phyloP scores from a whole-genome alignment of 2,329 filamentous ascomycete genomes.

The Magnaporthiopsis rhizophila region DNA sequence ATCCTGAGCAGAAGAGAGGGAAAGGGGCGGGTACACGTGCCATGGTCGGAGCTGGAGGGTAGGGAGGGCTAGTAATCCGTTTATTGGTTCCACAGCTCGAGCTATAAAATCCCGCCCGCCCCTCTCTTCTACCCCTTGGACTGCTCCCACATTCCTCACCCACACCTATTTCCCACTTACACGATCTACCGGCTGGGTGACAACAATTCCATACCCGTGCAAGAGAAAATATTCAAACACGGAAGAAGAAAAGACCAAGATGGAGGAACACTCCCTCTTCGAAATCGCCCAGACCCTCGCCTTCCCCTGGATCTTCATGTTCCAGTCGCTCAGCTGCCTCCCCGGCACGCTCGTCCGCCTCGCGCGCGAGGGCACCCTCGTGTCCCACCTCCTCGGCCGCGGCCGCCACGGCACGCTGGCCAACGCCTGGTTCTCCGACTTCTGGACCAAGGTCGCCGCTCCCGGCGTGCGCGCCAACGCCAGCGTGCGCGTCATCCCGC shows the following conservation, averaged over 20 bases:
- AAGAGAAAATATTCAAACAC: not conserved
- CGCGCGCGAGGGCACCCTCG: slow-evolving; percentile 24
- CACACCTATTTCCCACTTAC: not conserved
- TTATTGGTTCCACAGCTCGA: not conserved
- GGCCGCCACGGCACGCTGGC: slow-evolving; percentile 28
- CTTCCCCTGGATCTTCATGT: slow-evolving; percentile 46
- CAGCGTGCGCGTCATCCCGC: slow-evolving; percentile 38
- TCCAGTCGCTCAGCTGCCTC: slow-evolving; percentile 37
- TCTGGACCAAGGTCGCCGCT: slow-evolving; percentile 47
- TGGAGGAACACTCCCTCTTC: not conserved
- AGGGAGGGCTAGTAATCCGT: not conserved
- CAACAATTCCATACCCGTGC: not conserved
- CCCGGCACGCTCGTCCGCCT: slow-evolving; percentile 41
- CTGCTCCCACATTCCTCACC: not conserved
- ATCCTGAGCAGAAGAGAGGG: not conserved
- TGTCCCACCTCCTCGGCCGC: slow-evolving; percentile 12
- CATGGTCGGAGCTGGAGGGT: too few relatives aligned
- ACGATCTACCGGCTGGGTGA: not conserved
- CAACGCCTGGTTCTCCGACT: slow-evolving; percentile 50
- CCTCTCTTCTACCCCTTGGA: not conserved
- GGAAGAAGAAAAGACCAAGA: not conserved
- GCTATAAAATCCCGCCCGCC: not conserved
- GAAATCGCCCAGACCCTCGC: slow-evolving; percentile 22
- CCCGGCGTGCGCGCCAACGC: slow-evolving; percentile 37
- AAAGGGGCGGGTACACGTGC: not conserved